Evolutionary conservation across 1,284 basidiomycete genomes (phyloP), one percentile per base, ranked within the genome.

Genomic region (Trametes polyzona): DNA sequence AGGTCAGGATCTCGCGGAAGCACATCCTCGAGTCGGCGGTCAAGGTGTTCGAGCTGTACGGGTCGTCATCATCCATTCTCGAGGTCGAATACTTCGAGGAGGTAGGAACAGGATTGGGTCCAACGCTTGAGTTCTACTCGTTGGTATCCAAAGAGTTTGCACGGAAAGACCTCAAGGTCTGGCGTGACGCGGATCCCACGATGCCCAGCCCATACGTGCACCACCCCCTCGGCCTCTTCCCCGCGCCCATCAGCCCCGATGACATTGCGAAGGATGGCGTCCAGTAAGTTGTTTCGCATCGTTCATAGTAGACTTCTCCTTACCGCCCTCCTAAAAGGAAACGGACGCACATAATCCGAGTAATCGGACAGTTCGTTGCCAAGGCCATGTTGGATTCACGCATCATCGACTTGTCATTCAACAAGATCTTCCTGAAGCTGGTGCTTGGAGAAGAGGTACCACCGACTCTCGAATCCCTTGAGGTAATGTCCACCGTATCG

Each of bases 41-140:
- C 69, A 98, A 98, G 74, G 96, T 98, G 2, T 95, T 99, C 65
- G 96, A 99, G 75, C 80, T 99, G 23, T 99, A 98, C 69, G 96
- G 95, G 7, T 92, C 91, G 0, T 95, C 92, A 11, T 92, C 91
- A 6, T 95, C 94, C 0, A 88, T 98, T 41, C 83, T 99, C 19
- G 96, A 99, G 72, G 94, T 99, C 50, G 96, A 99, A 74, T 99
- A 98, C 78, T 98, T 98, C 71, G 95, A 98, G 70, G 97, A 99
- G 78, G 96, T 98, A 47, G 97, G 97, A 21, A 99, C 97, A 2
- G 97, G 97, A 27, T 78, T 99, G 11, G 97, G 97, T 3, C 97
- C 96, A 6, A 99, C 97, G n/a, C 81, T 99, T 32, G 97, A 98
- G 76, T 98, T 99, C 75, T 98, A 98, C 74, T 90, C 95, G 35